phyloP scores from a whole-genome alignment of 2,329 filamentous ascomycete genomes.

The Cordyceps militaris region DNA sequence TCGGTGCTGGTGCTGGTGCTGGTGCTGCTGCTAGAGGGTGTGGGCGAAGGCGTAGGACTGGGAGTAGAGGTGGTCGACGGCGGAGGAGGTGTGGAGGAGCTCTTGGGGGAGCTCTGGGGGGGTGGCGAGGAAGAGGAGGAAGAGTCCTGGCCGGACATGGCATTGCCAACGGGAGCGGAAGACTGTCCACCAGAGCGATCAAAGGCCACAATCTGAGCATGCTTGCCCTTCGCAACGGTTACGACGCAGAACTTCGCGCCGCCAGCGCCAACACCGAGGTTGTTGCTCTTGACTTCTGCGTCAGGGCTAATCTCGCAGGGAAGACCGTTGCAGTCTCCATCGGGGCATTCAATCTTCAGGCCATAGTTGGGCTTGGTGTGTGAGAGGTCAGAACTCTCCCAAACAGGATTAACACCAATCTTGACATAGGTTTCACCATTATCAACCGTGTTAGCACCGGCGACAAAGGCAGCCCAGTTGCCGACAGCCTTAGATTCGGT shows the following conservation, averaged over 20 bases:
- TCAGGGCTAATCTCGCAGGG: slow-evolving; percentile 66
- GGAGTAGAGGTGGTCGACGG: slow-evolving; percentile 18
- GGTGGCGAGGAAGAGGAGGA: no score
- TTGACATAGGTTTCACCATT: slow-evolving; percentile 65
- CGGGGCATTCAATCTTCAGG: slow-evolving; percentile 62
- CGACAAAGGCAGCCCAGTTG: slow-evolving; percentile 73
- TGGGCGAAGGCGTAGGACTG: slow-evolving; percentile 25
- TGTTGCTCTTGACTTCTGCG: slow-evolving; percentile 51
- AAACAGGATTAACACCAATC: slow-evolving; percentile 73
- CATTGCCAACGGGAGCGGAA: slow-evolving; percentile 5
- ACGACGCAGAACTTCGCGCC: slow-evolving; percentile 68
- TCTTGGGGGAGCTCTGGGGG: slow-evolving; percentile 13
- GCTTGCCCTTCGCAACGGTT: slow-evolving; percentile 59
- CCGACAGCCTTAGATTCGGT: slow-evolving; percentile 53
- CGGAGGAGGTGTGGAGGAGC: slow-evolving; percentile 16
- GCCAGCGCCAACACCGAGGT: slow-evolving; percentile 54
- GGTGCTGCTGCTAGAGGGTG: slow-evolving; percentile 12
- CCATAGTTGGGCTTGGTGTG: slow-evolving; percentile 57
- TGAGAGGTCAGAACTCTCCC: slow-evolving; percentile 47
- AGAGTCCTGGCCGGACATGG: slow-evolving; percentile 17
- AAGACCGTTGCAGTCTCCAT: slow-evolving; percentile 61
- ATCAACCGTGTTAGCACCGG: slow-evolving; percentile 62
- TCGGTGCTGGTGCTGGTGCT: slow-evolving; percentile 3
- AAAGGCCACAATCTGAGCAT: slow-evolving; percentile 61
- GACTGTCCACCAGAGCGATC: slow-evolving; percentile 22